A percentile compares a stretch with the other conserved stretches of the same genome.
These are phyloP conservation scores for Nothomitra cinnamomea DNA, from an alignment of 2,329 filamentous ascomycete genomes.

Conservation along the genomic window DNA sequence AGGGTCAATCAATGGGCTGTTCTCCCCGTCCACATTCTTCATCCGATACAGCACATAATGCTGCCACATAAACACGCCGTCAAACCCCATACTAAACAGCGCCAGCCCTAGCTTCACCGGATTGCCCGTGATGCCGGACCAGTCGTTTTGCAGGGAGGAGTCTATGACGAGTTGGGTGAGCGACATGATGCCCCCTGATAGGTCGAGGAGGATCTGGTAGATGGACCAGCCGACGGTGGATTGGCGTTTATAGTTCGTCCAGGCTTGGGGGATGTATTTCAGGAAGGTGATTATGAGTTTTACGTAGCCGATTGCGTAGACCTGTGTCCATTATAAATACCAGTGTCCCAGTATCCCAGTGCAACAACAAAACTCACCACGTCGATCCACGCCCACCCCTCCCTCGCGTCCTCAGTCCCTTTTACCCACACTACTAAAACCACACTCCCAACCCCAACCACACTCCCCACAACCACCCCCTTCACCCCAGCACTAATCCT, in stretches of 20 bases:
- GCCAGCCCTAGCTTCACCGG: constrained; percentile 77
- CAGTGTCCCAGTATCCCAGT: no score
- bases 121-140: constrained; percentile 82
- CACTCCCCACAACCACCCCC: constrained; percentile 51
- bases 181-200: constrained; percentile 65
- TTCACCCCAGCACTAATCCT: constrained; percentile 44
- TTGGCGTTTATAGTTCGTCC: constrained; percentile 67
- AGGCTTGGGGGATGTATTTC: constrained; percentile 82
- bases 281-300: constrained; percentile 78
- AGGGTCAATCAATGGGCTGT: no score
- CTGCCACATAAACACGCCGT: constrained; percentile 71
- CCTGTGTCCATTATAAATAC: no score
- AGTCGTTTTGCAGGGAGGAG: constrained; percentile 68
- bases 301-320: constrained; percentile 63
- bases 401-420: constrained; percentile 28
- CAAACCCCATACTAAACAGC: constrained; percentile 74
- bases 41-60: constrained; percentile 64
- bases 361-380: constrained; percentile 28
- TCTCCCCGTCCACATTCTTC: no score
- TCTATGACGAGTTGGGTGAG: constrained; percentile 71
- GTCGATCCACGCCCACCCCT: constrained; percentile 45
- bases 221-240: constrained; percentile 86
- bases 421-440: constrained; percentile 25
- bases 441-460: constrained; percentile 27
- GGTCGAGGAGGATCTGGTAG: constrained; percentile 64